Evolutionary conservation across 106 monocot genomes (phyloP).

Genomic region (Platanthera guangdongensis): DNA sequence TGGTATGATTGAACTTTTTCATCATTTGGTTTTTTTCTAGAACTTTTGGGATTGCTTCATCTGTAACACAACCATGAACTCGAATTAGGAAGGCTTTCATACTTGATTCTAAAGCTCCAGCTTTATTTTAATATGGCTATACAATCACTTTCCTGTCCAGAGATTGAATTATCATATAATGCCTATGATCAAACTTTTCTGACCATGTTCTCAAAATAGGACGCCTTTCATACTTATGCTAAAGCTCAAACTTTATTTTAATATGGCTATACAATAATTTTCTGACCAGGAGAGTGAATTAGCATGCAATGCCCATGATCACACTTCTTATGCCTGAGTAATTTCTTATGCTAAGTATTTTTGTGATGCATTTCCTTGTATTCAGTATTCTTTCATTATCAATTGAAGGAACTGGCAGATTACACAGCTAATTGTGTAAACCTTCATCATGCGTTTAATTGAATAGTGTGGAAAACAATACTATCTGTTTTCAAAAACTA

Average conservation of each 20-base stretch:
- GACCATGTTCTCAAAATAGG: too few species aligned
- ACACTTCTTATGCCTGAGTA: background rate
- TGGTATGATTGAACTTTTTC: constrained; percentile 41
- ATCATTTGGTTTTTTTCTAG: constrained; percentile 1
- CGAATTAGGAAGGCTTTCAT: background rate
- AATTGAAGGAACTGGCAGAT: background rate
- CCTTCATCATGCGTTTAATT: background rate
- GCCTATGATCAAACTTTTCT: background rate
- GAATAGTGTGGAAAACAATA: background rate
- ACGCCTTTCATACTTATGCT: too few species aligned
- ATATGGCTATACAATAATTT: too few species aligned
- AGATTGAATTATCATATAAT: background rate
- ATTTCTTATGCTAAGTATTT: background rate
- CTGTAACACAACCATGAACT: background rate
- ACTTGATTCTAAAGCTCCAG: background rate
- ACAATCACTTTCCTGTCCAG: background rate
- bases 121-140: constrained; percentile 1
- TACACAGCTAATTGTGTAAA: background rate
- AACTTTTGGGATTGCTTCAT: background rate
- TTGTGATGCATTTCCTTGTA: background rate
- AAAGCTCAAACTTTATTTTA: too few species aligned
- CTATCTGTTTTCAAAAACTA: too few species aligned
- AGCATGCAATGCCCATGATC: too few species aligned
- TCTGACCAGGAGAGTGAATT: too few species aligned
- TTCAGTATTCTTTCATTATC: background rate